Conservation (phyloP, 768 basidiomycete genomes). For the Lactifluus echinatus region DNA sequence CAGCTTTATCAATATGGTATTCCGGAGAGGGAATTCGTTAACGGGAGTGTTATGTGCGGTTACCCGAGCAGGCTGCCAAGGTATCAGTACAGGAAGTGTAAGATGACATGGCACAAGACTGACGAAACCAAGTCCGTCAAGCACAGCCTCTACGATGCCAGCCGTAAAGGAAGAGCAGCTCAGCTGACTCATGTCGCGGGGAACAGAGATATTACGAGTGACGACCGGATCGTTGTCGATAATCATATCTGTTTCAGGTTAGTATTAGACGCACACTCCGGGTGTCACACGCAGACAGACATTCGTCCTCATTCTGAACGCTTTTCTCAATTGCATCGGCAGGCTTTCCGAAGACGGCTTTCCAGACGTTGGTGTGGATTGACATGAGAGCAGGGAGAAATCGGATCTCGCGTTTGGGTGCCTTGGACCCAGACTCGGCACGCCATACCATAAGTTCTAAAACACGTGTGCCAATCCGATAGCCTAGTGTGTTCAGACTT, state of each 20-base stretch:
- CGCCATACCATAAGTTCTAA: conserved; percentile 83
- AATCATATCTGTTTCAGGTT: conserved; percentile 71
- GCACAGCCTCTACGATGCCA: conserved; percentile 92
- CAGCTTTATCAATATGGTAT: conserved; percentile 95
- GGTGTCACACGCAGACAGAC: conserved; percentile 34
- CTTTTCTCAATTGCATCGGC: conserved; percentile 96
- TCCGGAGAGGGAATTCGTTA: conserved; percentile 69
- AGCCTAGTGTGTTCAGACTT: conserved; percentile 88
- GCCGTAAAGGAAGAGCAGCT: conserved; percentile 98
- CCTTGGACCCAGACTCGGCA: conserved; percentile 66
- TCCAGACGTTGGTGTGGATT: conserved; percentile 93
- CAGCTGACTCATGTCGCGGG: conserved; percentile 86
- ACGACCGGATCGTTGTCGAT: conserved; percentile 93
- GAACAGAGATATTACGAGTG: conserved; percentile 88
- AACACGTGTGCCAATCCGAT: conserved; percentile 81
- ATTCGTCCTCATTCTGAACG: conserved; percentile 95
- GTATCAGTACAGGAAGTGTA: conserved; percentile 2
- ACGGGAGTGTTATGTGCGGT: conserved; percentile 92
- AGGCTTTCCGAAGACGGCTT: conserved; percentile 84
- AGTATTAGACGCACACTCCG: conserved; percentile 8
- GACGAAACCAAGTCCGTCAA: conserved; percentile 91
- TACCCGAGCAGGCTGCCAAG: conserved; percentile 79
- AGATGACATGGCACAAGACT: conserved; percentile 32
- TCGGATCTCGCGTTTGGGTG: conserved; percentile 88
- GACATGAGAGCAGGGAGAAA: conserved; percentile 89